A percentile compares a stretch with the other conserved stretches of the same genome.
phyloP scores from a whole-genome alignment of 371 early-diverging fungal genomes.

The Mortierella sp. region DNA sequence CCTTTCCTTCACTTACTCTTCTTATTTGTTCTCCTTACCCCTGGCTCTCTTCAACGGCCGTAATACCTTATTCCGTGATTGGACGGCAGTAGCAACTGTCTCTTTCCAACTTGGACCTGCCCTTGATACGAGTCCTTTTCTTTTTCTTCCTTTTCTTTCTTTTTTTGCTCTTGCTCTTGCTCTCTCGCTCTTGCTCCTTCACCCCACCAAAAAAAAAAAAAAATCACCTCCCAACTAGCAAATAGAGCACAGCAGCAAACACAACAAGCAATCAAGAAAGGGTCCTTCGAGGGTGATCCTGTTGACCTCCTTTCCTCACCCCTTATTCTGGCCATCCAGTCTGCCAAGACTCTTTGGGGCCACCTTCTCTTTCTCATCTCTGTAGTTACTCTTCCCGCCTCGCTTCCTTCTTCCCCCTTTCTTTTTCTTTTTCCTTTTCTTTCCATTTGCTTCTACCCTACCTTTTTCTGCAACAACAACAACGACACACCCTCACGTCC shows the following conservation, averaged over 20 bases:
- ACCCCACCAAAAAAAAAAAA: background rate
- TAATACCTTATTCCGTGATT: background rate
- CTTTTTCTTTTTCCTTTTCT: background rate
- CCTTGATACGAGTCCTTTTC: background rate
- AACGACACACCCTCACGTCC: background rate
- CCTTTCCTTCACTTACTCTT: background rate
- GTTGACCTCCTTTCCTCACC: background rate
- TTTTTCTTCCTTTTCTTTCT: background rate
- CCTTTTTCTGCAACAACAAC: background rate
- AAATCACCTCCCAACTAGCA: too few species aligned
- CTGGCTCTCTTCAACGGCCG: slow-evolving; percentile 5
- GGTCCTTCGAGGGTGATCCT: background rate
- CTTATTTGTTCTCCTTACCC: slow-evolving; percentile 1
- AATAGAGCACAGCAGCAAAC: background rate
- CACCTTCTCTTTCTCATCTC: background rate
- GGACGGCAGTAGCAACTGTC: background rate
- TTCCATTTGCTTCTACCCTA: background rate
- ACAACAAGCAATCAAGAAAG: background rate
- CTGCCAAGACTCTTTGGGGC: background rate
- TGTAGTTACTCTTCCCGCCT: background rate
- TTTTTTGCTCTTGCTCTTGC: background rate
- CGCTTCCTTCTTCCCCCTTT: background rate
- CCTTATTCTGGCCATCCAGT: background rate
- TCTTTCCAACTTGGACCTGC: background rate
- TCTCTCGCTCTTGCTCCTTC: background rate